These are phyloP conservation scores for Plantago elongata DNA, from an alignment of 257 asterid species.

Conservation along the genomic window DNA sequence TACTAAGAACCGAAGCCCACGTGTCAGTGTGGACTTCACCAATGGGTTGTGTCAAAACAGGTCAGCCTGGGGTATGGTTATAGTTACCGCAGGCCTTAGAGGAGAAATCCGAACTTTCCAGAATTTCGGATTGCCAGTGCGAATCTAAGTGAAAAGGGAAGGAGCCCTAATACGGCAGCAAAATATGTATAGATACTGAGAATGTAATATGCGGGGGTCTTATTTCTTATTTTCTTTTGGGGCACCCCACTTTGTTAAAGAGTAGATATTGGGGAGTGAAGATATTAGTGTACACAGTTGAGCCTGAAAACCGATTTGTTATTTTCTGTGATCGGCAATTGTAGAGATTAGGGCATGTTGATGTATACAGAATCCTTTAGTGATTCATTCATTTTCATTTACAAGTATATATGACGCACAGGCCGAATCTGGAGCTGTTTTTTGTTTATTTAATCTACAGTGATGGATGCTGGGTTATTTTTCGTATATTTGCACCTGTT, in stretches of 20 bases:
- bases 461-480: no score
- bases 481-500: no score
- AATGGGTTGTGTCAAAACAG: constrained; percentile 47
- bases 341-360: constrained; percentile 49
- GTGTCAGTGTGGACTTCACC: constrained; percentile 57
- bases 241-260: constrained; percentile 15
- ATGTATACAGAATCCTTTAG: constrained; percentile 38
- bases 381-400: constrained; percentile 33
- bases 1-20: constrained; percentile 58
- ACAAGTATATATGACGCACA: constrained; percentile 17
- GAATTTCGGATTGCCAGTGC: constrained; percentile 84
- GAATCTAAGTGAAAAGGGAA: constrained; percentile 34
- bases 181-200: constrained; percentile 65
- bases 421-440: no score
- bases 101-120: constrained; percentile 92
- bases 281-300: constrained; percentile 22
- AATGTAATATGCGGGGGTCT: constrained; percentile 43
- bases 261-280: constrained; percentile 22
- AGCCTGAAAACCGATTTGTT: constrained; percentile 42
- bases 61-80: constrained; percentile 90
- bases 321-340: constrained; percentile 64
- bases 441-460: no score
- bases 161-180: constrained; percentile 8
- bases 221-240: constrained; percentile 17
- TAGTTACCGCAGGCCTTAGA: constrained; percentile 82